Conservation (phyloP, 1,139 yeast species). For the Taphrina populina region DNA sequence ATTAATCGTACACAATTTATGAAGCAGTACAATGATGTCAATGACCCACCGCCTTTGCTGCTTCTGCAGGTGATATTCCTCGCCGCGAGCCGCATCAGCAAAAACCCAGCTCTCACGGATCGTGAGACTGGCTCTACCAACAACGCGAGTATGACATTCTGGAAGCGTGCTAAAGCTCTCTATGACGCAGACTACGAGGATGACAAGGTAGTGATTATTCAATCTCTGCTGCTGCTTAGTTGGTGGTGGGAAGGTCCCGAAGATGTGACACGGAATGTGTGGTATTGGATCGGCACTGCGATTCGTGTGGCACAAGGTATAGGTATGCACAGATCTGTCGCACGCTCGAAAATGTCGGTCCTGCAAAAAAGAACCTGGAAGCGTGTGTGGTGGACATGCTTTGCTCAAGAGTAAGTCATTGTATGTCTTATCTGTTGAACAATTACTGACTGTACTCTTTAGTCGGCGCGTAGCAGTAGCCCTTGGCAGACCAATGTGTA, state of each 20-base stretch:
- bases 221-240: slow-evolving; percentile 63
- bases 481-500: slow-evolving; percentile 69
- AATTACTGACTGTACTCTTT: neutral
- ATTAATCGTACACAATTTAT: slow-evolving; percentile 64
- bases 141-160: slow-evolving; percentile 63
- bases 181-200: slow-evolving; percentile 72
- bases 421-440: neutral
- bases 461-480: slow-evolving; percentile 52
- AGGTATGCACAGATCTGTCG: slow-evolving; percentile 61
- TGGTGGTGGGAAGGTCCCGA: slow-evolving; percentile 80
- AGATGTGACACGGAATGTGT: slow-evolving; percentile 69
- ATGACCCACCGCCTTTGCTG: slow-evolving; percentile 66
- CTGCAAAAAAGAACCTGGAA: slow-evolving; percentile 63
- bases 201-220: slow-evolving; percentile 67
- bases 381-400: slow-evolving; percentile 78
- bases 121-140: slow-evolving; percentile 55
- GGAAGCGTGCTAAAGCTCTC: slow-evolving; percentile 73
- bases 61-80: slow-evolving; percentile 67
- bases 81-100: slow-evolving; percentile 66
- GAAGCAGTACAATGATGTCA: slow-evolving; percentile 57
- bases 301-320: slow-evolving; percentile 74
- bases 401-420: slow-evolving; percentile 50
- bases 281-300: slow-evolving; percentile 76
- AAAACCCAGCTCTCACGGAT: slow-evolving; percentile 59
- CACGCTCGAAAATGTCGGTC: slow-evolving; percentile 42